phyloP scores from a whole-genome alignment of 2,329 filamentous ascomycete species.

The Neonectria ditissima region DNA sequence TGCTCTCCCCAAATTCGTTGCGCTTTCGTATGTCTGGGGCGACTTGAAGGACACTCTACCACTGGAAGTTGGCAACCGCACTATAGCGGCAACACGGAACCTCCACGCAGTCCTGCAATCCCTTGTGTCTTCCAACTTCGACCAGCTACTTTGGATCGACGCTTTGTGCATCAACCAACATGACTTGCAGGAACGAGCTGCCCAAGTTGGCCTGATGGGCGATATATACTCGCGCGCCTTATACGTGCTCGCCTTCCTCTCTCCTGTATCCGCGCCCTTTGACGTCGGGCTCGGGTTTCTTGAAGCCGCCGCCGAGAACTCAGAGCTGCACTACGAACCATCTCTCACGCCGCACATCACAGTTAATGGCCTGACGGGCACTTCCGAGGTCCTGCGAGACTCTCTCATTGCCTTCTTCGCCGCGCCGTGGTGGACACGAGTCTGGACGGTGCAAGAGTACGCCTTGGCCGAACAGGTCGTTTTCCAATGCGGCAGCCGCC shows the following conservation, averaged over 20 bases:
- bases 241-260: constrained; percentile 22
- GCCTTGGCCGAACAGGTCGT: constrained; percentile 5
- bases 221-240: constrained; percentile 23
- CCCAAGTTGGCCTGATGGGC: constrained; percentile 22
- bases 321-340: constrained; percentile 20
- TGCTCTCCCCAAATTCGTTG: too few relatives aligned
- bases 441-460: constrained; percentile 28
- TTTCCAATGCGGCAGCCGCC: constrained; percentile 20
- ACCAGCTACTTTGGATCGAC: constrained; percentile 12
- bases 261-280: constrained; percentile 7
- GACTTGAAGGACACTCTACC: too few relatives aligned
- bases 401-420: constrained; percentile 24
- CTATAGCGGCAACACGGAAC: too few relatives aligned
- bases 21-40: too few relatives aligned
- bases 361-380: constrained; percentile 6
- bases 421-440: constrained; percentile 25
- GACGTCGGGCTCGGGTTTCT: constrained; percentile 14
- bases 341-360: constrained; percentile 13
- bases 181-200: constrained; percentile 17
- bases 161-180: constrained; percentile 27
- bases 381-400: constrained; percentile 12
- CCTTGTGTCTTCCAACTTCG: too few relatives aligned
- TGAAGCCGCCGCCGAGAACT: constrained; percentile 5
- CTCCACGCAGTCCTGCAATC: too few relatives aligned
- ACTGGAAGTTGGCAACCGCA: too few relatives aligned